Base-by-base conservation (phyloP, 345 rosid genomes). In the Ailanthus altissimus region DNA sequence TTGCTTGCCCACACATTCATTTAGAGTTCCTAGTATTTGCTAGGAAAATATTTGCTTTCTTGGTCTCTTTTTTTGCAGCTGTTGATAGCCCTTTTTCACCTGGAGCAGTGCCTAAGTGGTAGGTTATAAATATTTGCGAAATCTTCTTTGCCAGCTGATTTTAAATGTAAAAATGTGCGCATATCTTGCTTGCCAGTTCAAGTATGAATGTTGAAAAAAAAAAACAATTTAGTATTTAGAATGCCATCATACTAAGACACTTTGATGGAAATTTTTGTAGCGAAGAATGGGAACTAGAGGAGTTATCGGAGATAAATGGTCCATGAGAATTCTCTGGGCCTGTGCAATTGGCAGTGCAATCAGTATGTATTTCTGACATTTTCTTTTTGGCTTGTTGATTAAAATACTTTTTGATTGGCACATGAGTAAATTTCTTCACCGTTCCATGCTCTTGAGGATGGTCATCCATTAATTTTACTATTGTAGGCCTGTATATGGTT, bases 401-500 rank as follows among this genome's bases (percentile, higher is more conserved):
- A 23, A 57, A 36, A 66, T 36, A 65, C 57, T 63, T 43, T 21
- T 36, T 13, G 21, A 47, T 28, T 50, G 72, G 18, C 14, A 49
- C n/a, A 49, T 20, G 5, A 40, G 21, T 40, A 8, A 12, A 73
- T 28, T 49, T 26, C 49, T 42, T 36, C 36, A 15, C 14, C 8
- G 10, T 49, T 40, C 47, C 42, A 45, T 46, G 43, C 7, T 6
- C 14, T 46, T 67, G 58, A 70, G 61, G 25, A 50, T 28, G 47
- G 43, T 58, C 77, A 75, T 50, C 71, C 10, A 25, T 43, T 18
- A 13, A 32, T 32, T 51, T 18, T 59, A 18, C 42, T 80, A 23
- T 10, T 60, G 70, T 79, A 94, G 98, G 96, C 77, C 75, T 92
- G 32, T 94, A 91, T 81, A 92, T 91, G 97, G 97, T 91, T 77